Percentiles rank a stretch among this genome's conserved stretches.
Evolutionary conservation across 495 filamentous ascomycete species (phyloP).

Genomic region (Mytilinidion resinicola): DNA sequence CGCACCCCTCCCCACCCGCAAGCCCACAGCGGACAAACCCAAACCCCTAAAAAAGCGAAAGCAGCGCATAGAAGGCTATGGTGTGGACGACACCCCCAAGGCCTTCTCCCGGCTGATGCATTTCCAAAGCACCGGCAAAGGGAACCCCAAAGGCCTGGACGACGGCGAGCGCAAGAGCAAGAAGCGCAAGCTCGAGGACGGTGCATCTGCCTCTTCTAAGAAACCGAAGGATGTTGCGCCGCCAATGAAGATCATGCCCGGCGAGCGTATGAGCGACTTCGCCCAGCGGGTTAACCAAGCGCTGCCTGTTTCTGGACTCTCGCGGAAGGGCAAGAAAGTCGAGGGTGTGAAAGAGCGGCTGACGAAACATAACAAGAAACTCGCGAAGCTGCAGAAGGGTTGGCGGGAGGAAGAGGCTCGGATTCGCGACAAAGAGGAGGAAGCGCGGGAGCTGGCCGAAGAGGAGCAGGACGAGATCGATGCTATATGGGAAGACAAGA

Average conservation of each 20-base stretch:
- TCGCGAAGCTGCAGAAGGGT: slow-evolving; percentile 71
- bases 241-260: slow-evolving; percentile 61
- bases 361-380: slow-evolving; percentile 75
- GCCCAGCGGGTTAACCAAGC: slow-evolving; percentile 77
- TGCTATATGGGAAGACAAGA: slow-evolving; percentile 45
- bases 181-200: slow-evolving; percentile 37
- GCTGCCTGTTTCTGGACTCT: slow-evolving; percentile 58
- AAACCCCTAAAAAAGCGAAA: slow-evolving; percentile 44
- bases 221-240: slow-evolving; percentile 5
- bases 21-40: slow-evolving; percentile 27
- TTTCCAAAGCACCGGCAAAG: slow-evolving; percentile 48
- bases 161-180: slow-evolving; percentile 51
- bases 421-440: slow-evolving; percentile 52
- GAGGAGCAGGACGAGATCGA: slow-evolving; percentile 55
- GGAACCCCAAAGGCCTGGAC: slow-evolving; percentile 57
- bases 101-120: slow-evolving; percentile 81
- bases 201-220: background rate
- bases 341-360: slow-evolving; percentile 51
- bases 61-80: slow-evolving; percentile 27
- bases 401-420: slow-evolving; percentile 67
- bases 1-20: slow-evolving; percentile 58
- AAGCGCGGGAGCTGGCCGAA: slow-evolving; percentile 56
- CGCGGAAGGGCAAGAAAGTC: slow-evolving; percentile 26
- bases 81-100: slow-evolving; percentile 73
- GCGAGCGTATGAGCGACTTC: slow-evolving; percentile 78